Evolutionary conservation across 768 basidiomycete species (phyloP).

Genomic region (Strobilomyces dryophilus): DNA sequence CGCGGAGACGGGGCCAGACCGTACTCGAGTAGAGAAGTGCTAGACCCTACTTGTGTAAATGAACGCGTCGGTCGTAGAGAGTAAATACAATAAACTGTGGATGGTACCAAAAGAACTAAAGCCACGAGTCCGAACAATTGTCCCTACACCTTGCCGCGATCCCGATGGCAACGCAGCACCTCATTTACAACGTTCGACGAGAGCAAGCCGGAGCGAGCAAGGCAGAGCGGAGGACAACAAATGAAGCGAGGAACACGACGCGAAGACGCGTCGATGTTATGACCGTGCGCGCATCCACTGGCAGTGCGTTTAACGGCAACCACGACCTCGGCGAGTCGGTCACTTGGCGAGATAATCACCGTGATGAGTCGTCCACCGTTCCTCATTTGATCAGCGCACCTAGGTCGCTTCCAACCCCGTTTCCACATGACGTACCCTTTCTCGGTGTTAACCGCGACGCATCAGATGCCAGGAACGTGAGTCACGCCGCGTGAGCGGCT

Average conservation of each 20-base stretch:
- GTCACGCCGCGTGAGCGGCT: neutral
- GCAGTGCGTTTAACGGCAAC: neutral
- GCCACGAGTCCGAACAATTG: constrained; percentile 3
- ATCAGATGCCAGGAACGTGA: neutral
- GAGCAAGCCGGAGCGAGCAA: constrained; percentile 4
- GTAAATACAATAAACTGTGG: constrained; percentile 1
- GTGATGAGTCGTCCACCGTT: constrained; percentile 15
- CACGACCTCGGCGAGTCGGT: neutral
- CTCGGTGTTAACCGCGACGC: constrained; percentile 5
- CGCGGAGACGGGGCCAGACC: constrained; percentile 13
- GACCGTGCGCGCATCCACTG: neutral
- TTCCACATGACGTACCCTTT: neutral
- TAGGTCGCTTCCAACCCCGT: constrained; percentile 2
- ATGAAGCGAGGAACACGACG: neutral
- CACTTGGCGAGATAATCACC: constrained; percentile 21
- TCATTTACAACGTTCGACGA: constrained; percentile 6
- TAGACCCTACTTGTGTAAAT: constrained; percentile 8
- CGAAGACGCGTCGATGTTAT: constrained; percentile 1
- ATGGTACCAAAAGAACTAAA: constrained; percentile 1
- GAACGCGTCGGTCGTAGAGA: constrained; percentile 12
- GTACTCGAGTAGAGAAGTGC: constrained; percentile 6
- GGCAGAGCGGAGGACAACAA: constrained; percentile 7
- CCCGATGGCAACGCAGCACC: constrained; percentile 9
- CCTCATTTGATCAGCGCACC: constrained; percentile 13
- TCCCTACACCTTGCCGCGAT: constrained; percentile 1